Percentiles rank a stretch among this genome's conserved stretches.
Conservation (phyloP, 164 flowering plant genomes). For the Pachysandra terminalis region DNA sequence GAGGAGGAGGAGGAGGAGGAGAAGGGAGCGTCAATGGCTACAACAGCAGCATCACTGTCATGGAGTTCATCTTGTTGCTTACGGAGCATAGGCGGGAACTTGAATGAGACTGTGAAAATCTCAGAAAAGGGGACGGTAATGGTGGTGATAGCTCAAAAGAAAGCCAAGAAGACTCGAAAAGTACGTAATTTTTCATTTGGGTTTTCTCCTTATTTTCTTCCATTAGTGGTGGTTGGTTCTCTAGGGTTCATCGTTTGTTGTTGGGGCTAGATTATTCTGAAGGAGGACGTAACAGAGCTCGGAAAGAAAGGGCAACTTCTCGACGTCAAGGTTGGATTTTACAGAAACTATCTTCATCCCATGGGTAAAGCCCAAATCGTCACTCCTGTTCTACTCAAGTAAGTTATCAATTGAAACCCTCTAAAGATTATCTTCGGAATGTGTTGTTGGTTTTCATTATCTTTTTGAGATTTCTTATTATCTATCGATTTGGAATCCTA, state of each 20-base stretch:
- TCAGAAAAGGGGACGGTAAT: slow-evolving; percentile 23
- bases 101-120: slow-evolving; percentile 20
- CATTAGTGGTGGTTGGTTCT: not conserved
- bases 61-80: slow-evolving; percentile 51
- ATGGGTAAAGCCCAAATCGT: slow-evolving; percentile 75
- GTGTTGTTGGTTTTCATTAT: not conserved
- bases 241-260: slow-evolving; percentile 2
- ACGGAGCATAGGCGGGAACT: slow-evolving; percentile 25
- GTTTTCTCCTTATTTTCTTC: not conserved
- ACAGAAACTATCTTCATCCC: slow-evolving; percentile 71
- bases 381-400: slow-evolving; percentile 74
- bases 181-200: slow-evolving; percentile 18
- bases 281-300: slow-evolving; percentile 63
- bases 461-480: not conserved
- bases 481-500: no score
- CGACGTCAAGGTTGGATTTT: slow-evolving; percentile 81
- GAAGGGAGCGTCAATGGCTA: not conserved
- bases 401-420: no score
- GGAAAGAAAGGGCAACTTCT: slow-evolving; percentile 78
- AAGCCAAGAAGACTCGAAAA: slow-evolving; percentile 62
- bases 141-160: slow-evolving; percentile 67
- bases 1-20: not conserved
- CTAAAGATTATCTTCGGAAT: not conserved
- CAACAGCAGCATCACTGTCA: slow-evolving; percentile 47
- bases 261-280: slow-evolving; percentile 63